A percentile compares a stretch with the other conserved stretches of the same genome.
phyloP scores from a whole-genome alignment of 2,329 filamentous ascomycete species.

The Aspergillus quadrilineatus region DNA sequence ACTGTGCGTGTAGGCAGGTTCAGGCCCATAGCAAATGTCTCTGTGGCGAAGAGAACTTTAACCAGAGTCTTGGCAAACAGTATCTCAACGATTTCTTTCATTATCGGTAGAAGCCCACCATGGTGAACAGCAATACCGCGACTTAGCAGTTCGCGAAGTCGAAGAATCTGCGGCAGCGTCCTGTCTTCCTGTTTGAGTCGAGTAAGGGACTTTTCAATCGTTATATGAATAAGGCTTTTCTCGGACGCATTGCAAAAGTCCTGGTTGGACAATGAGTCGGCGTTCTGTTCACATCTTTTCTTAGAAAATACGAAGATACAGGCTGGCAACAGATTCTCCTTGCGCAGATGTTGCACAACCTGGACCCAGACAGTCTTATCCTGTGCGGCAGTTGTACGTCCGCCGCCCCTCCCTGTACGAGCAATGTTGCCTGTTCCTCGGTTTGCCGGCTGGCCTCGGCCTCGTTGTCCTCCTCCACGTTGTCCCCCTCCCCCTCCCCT shows the following conservation, averaged over 20 bases:
- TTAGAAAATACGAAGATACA: constrained; percentile 99
- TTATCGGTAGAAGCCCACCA: constrained; percentile 88
- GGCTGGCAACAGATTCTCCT: constrained; percentile 80
- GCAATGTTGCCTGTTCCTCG: constrained; percentile 81
- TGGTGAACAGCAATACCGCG: constrained; percentile 95
- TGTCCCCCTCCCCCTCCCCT: constrained; percentile 52
- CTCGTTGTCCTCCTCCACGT: constrained; percentile 47
- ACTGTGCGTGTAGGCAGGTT: constrained; percentile 95
- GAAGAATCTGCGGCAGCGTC: constrained; percentile 84
- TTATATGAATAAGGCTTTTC: constrained; percentile 97
- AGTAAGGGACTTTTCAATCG: constrained; percentile 90
- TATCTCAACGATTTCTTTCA: constrained; percentile 97
- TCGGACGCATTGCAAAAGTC: constrained; percentile 92
- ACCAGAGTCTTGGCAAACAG: constrained; percentile 92
- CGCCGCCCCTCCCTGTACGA: constrained; percentile 77
- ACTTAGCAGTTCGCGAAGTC: constrained; percentile 78
- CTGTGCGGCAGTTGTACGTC: constrained; percentile 84
- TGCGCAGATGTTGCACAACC: constrained; percentile 85
- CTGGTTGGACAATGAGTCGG: constrained; percentile 88
- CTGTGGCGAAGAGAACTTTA: constrained; percentile 94
- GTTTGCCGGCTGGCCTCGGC: constrained; percentile 56
- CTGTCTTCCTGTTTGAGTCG: constrained; percentile 88
- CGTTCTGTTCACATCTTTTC: constrained; percentile 95
- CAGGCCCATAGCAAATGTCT: constrained; percentile 97
- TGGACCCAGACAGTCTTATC: constrained; percentile 98